A percentile compares a stretch with the other conserved stretches of the same genome.
These are phyloP conservation scores for Cinnamomum micranthum DNA, from an alignment of 164 flowering plant species.

Conservation along the genomic window DNA sequence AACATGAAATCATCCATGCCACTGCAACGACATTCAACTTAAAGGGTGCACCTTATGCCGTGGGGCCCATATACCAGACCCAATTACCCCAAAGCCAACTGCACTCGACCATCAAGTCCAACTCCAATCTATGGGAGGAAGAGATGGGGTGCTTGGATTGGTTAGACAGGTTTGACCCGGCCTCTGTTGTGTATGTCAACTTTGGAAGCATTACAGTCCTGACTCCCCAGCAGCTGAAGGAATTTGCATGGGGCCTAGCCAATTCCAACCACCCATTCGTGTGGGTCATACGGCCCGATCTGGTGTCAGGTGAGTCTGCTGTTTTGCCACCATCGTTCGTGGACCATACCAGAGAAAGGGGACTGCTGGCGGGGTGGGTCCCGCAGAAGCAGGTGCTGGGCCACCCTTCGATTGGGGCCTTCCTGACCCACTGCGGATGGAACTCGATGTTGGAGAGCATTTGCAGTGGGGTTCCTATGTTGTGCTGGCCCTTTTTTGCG, in stretches of 20 bases:
- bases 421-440: conserved; percentile 33
- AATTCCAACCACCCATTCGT: conserved; percentile 35
- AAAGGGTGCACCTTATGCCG: background rate
- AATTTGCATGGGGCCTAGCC: conserved; percentile 56
- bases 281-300: conserved; percentile 51
- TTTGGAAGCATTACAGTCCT: conserved; percentile 46
- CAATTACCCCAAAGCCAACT: background rate
- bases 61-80: conserved; percentile 11
- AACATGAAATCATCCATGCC: conserved; percentile 5
- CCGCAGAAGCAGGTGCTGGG: conserved; percentile 34
- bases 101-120: conserved; percentile 18
- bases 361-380: conserved; percentile 37
- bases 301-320: conserved; percentile 29
- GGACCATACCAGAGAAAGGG: conserved; percentile 24
- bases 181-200: conserved; percentile 44
- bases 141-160: conserved; percentile 34
- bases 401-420: conserved; percentile 23
- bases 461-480: conserved; percentile 35
- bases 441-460: conserved; percentile 28
- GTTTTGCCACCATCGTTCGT: conserved; percentile 27
- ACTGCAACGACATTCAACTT: background rate
- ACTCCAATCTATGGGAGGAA: conserved; percentile 41
- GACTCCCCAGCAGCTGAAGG: conserved; percentile 33
- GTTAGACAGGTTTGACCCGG: conserved; percentile 31
- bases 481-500: conserved; percentile 57